Conservation (phyloP, 805 yeast genomes). For the Monosporozyma servazzii region DNA sequence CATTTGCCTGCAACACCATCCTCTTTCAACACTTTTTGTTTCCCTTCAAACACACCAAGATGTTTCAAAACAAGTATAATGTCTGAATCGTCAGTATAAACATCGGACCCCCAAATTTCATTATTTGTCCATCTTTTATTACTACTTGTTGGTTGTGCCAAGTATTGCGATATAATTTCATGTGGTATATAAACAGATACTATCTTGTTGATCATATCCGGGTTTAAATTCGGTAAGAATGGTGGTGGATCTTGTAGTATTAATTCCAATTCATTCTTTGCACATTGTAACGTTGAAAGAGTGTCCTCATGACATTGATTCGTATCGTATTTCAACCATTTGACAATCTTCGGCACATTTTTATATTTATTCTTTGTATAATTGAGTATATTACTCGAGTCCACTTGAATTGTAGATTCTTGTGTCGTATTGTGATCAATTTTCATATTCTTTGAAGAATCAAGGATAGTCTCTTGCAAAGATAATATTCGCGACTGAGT, state of each 20-base stretch:
- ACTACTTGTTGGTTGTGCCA: conserved; percentile 13
- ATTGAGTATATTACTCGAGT: conserved; percentile 6
- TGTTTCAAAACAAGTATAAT: conserved; percentile 67
- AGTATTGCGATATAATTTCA: conserved; percentile 13
- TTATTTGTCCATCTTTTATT: conserved; percentile 38
- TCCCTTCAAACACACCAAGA: conserved; percentile 43
- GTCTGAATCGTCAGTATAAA: conserved; percentile 92
- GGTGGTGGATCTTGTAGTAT: conserved; percentile 7
- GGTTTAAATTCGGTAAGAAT: conserved; percentile 18
- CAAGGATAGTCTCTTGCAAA: conserved; percentile 28
- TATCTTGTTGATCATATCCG: conserved; percentile 15
- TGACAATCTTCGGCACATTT: conserved; percentile 6
- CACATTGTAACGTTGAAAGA: too few species aligned
- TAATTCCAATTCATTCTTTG: background rate
- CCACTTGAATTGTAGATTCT: background rate
- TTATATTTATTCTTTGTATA: conserved; percentile 6
- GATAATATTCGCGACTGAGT: conserved; percentile 28
- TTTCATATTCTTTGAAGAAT: conserved; percentile 14
- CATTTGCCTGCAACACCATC: conserved; percentile 26
- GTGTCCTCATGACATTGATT: conserved; percentile 1
- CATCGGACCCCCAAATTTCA: conserved; percentile 82
- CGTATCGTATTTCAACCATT: conserved; percentile 17
- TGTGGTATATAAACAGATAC: conserved; percentile 15
- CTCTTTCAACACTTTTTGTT: conserved; percentile 15
- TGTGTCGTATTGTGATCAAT: background rate